Evolutionary conservation across 805 yeast species (phyloP).

Genomic region (Saturnispora gosingensis): DNA sequence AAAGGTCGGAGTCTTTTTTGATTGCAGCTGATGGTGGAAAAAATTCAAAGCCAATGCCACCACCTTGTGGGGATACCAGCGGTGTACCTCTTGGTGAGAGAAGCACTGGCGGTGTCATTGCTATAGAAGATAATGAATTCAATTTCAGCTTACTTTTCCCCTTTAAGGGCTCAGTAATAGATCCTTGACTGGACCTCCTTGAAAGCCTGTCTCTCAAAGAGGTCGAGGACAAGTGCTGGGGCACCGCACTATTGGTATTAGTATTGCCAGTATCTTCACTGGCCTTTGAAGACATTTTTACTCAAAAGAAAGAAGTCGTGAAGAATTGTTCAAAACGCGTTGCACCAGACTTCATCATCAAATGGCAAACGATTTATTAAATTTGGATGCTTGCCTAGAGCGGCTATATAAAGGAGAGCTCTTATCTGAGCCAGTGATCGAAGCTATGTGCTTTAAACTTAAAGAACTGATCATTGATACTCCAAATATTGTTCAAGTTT

Average conservation of each 20-base stretch:
- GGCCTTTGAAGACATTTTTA: not conserved
- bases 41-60: constrained; percentile 3
- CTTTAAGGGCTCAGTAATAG: not conserved
- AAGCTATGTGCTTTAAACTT: constrained; percentile 67
- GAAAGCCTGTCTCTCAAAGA: constrained; percentile 9
- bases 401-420: constrained; percentile 53
- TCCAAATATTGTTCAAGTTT: constrained; percentile 77
- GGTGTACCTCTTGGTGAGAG: constrained; percentile 28
- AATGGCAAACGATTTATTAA: constrained; percentile 26
- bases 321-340: constrained; percentile 1
- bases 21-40: constrained; percentile 1
- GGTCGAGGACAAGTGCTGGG: not conserved
- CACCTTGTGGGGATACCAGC: constrained; percentile 18
- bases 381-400: constrained; percentile 66
- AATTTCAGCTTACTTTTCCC: constrained; percentile 16
- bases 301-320: not conserved
- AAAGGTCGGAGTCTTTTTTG: not conserved
- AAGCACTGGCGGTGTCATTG: constrained; percentile 19
- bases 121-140: constrained; percentile 15
- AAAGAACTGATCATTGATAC: constrained; percentile 74
- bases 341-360: constrained; percentile 2
- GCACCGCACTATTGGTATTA: not conserved
- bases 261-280: not conserved
- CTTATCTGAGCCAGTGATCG: constrained; percentile 60
- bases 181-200: constrained; percentile 4